phyloP scores from a whole-genome alignment of 805 yeast species.

The Candida sakaeoensis region DNA sequence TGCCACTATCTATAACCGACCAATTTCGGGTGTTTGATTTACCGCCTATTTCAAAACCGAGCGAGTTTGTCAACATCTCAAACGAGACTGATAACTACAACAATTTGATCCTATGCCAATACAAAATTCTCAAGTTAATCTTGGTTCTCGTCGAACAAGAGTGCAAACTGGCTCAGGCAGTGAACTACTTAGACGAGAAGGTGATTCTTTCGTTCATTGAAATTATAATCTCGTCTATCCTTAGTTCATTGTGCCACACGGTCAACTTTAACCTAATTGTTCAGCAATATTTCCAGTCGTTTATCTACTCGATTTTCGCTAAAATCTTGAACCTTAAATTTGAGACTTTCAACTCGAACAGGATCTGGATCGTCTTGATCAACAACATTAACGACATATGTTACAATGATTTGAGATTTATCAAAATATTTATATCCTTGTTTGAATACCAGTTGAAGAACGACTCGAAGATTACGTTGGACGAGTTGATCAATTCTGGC shows the following conservation, averaged over 20 bases:
- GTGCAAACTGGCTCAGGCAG: slow-evolving; percentile 10
- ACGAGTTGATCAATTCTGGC: slow-evolving; percentile 22
- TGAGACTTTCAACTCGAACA: slow-evolving; percentile 4
- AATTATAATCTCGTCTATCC: slow-evolving; percentile 16
- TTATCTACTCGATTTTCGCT: not conserved
- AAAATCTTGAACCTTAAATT: slow-evolving; percentile 7
- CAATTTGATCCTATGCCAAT: slow-evolving; percentile 6
- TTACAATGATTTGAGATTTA: slow-evolving; percentile 22
- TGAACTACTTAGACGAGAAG: slow-evolving; percentile 12
- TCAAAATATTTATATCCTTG: slow-evolving; percentile 17
- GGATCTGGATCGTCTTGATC: slow-evolving; percentile 27
- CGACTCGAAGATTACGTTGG: slow-evolving; percentile 9
- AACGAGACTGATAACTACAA: slow-evolving; percentile 4
- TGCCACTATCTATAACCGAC: slow-evolving; percentile 13
- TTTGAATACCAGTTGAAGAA: slow-evolving; percentile 16
- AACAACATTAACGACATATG: slow-evolving; percentile 29
- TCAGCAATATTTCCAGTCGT: too few species aligned
- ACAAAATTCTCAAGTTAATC: slow-evolving; percentile 3
- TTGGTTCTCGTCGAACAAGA: slow-evolving; percentile 13
- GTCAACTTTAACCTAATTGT: not conserved
- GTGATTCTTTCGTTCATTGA: slow-evolving; percentile 14
- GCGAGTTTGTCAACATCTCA: slow-evolving; percentile 1
- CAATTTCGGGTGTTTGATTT: slow-evolving; percentile 16
- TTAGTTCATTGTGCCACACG: slow-evolving; percentile 11
- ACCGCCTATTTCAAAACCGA: slow-evolving; percentile 32